phyloP scores from a whole-genome alignment of 345 rosid species.

The Linum lewisii region DNA sequence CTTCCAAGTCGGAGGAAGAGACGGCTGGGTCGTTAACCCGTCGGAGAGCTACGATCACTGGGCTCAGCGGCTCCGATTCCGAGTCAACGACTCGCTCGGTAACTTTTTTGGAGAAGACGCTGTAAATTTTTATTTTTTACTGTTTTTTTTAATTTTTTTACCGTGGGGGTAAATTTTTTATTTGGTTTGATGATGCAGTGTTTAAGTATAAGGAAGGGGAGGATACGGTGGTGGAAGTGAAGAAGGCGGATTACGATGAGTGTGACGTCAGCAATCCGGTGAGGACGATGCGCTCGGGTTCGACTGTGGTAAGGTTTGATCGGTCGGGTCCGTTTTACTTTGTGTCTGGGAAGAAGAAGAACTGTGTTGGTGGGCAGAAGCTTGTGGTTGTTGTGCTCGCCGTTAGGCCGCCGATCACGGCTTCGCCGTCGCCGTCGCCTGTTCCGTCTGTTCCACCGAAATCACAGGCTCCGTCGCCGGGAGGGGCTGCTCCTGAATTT shows the following conservation, averaged over 20 bases:
- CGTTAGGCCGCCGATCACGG: slow-evolving; percentile 7
- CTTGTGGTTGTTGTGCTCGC: slow-evolving; percentile 38
- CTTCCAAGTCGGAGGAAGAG: background rate
- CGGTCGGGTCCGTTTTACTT: slow-evolving; percentile 49
- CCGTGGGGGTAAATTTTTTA: background rate
- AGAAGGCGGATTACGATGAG: slow-evolving; percentile 35
- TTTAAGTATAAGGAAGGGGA: slow-evolving; percentile 40
- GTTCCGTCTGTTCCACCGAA: background rate
- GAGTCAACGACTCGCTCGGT: slow-evolving; percentile 3
- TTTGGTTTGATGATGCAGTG: slow-evolving; percentile 21
- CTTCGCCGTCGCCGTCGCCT: slow-evolving; percentile 3
- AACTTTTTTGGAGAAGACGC: background rate
- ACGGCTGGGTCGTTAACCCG: background rate
- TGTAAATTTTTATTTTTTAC: background rate
- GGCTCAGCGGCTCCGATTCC: background rate
- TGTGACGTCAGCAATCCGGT: slow-evolving; percentile 37
- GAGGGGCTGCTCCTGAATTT: no score
- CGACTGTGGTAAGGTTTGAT: slow-evolving; percentile 24
- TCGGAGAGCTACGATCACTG: slow-evolving; percentile 3
- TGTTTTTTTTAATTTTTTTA: background rate
- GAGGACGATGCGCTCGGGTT: slow-evolving; percentile 23
- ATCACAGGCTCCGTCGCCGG: slow-evolving; percentile 2
- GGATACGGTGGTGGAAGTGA: slow-evolving; percentile 53
- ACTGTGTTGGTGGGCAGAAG: slow-evolving; percentile 52
- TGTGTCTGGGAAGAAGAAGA: slow-evolving; percentile 44